A percentile compares a stretch with the other conserved stretches of the same genome.
phyloP scores from a whole-genome alignment of 2,329 filamentous ascomycete species.

The Clathrospora elynae region DNA sequence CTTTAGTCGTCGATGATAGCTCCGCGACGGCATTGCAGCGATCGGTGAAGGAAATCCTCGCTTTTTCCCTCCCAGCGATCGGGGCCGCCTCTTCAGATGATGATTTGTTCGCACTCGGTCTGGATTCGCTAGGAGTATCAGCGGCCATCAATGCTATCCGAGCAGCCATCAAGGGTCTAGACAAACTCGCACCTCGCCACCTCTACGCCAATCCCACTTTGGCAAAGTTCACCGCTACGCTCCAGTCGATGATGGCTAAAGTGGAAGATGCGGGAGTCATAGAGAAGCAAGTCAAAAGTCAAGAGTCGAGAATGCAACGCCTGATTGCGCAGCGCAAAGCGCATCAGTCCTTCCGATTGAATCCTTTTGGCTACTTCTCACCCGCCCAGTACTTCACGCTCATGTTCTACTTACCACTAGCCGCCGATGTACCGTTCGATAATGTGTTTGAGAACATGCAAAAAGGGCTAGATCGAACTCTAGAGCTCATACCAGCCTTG shows the following conservation, averaged over 20 bases:
- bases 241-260: slow-evolving; percentile 11
- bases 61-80: slow-evolving; percentile 13
- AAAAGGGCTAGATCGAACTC: slow-evolving; percentile 42
- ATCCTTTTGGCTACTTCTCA: slow-evolving; percentile 38
- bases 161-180: slow-evolving; percentile 34
- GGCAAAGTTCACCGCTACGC: slow-evolving; percentile 27
- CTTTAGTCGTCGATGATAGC: slow-evolving; percentile 12
- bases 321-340: slow-evolving; percentile 20
- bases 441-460: slow-evolving; percentile 43
- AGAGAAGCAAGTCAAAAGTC: not conserved
- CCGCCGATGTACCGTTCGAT: slow-evolving; percentile 28
- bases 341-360: slow-evolving; percentile 39
- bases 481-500: slow-evolving; percentile 48
- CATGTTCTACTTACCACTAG: slow-evolving; percentile 45
- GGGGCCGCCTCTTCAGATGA: slow-evolving; percentile 22
- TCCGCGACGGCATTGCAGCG: slow-evolving; percentile 9
- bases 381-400: slow-evolving; percentile 37
- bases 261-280: no score
- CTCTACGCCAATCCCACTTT: slow-evolving; percentile 44
- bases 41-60: slow-evolving; percentile 14
- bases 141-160: slow-evolving; percentile 40
- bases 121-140: slow-evolving; percentile 43
- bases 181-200: slow-evolving; percentile 43
- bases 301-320: slow-evolving; percentile 9
- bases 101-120: slow-evolving; percentile 42